Evolutionary conservation across 345 rosid genomes (phyloP), one percentile per base, ranked within the genome.

Genomic region (Alliaria petiolata): DNA sequence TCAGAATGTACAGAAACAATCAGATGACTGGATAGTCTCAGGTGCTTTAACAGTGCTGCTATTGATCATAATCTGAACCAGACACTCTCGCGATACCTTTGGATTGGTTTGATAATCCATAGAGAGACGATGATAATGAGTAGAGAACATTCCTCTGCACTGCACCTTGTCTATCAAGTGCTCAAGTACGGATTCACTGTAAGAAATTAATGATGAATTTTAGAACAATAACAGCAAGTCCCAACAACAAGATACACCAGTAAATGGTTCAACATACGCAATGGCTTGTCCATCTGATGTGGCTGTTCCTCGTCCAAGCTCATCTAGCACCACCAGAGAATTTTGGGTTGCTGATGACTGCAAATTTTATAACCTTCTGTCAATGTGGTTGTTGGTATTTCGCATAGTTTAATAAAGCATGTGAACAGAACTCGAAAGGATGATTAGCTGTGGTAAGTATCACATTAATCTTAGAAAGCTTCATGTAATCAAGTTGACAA

Each of bases 241-340:
- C 10, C 50, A 33, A 36, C 17, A 22, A 71, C 64, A 58, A 56
- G 33, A 19, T 47, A 55, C 13, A n/a, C n/a, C 39, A 73, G 67
- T 36, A 38, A n/a, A 14, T 63, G 76, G 3, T 47, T 64, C 47
- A 33, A 70, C 76, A 42, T 84, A 95, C 97, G 99, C 99, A 80
- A 95, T 95, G 77, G 99, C 99, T 81, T 95, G 98, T 70, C 98
- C 98, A 81, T 93, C 98, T 56, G 97, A 93, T 52, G 98, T 89
- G 30, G 97, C 85, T 53, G 98, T 89, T 72, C 98, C 98, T n/a
- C 96, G 85, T 47, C 97, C 97, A 72, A 93, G 95, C 84, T 93
- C 98, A 83, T 93, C 98, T 66, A 91, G 78, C 46, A 88, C 92
- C 82, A 93, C 97, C 74, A 93, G 65, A 30, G 98, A 93, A 71